Base-by-base conservation (phyloP, 2,329 filamentous ascomycete species). In the Monosporascus sp. region DNA sequence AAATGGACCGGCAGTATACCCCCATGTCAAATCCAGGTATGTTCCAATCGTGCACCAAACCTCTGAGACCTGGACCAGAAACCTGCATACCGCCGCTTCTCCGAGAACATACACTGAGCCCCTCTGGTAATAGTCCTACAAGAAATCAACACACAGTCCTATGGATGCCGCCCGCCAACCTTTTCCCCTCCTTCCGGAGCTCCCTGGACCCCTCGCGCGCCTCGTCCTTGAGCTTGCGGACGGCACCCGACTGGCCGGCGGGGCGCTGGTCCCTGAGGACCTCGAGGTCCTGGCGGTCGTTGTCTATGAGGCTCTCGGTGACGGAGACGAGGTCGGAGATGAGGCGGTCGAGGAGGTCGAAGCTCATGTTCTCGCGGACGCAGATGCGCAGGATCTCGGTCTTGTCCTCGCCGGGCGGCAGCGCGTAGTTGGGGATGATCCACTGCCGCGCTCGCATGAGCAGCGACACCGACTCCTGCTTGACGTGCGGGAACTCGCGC, bases 401-500 rank as follows among this genome's bases (percentile, higher is more conserved):
- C 51, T 78, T 73, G 17, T 85, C 78, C 63, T 83, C 81, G 44
- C 72, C 74, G 0, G 84, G 84, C 8, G 85, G 85, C 5, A 88
- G 73, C 1, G 82, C 79, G 65, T 88, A 88, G 71, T 88, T 88
- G 22, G 85, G 85, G 53, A 88, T 84, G 55, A 88, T 88, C 72
- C 87, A 88, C 68, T 87, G 83, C 63, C 84, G 84, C 5, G 81
- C 80, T 16, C 85, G 76, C 52, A 88, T 69, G 41, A 88, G 69
- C 19, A 85, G 81, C 51, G 79, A 83, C 16, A 88, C 74, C 6
- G 77, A 77, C 52, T 81, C 83, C 68, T 88, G 86, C 68, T 84
- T 82, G 55, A 88, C 73, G 59, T 85, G 80, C 0, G 82, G 80
- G 65, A 77, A 87, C 44, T 82, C 69, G 54, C 76, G 73, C 64